Evolutionary conservation across 306 rosid species (phyloP).

Genomic region (Canavalia ensiformis): DNA sequence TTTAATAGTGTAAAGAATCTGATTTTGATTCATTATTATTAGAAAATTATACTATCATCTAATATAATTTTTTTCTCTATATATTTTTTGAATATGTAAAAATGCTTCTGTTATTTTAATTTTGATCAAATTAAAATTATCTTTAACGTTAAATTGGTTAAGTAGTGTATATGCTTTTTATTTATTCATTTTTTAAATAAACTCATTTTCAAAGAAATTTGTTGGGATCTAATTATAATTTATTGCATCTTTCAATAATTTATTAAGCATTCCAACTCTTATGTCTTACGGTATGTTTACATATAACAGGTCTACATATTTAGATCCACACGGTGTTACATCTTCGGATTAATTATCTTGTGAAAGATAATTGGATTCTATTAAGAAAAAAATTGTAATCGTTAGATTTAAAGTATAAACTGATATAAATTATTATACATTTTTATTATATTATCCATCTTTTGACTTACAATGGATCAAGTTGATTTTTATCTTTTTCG

Average conservation of each 20-base stretch:
- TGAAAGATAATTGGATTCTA: no score
- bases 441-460: background rate
- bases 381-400: no score
- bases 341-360: no score
- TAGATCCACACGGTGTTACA: no score
- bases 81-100: background rate
- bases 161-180: background rate
- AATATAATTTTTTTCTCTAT: background rate
- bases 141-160: background rate
- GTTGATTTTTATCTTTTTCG: background rate
- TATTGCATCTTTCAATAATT: background rate
- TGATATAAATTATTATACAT: background rate
- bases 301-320: no score
- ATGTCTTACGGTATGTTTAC: background rate
- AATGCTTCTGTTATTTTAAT: background rate
- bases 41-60: background rate
- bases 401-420: no score
- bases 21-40: background rate
- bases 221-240: background rate
- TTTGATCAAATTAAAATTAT: background rate
- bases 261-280: background rate
- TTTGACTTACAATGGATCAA: background rate
- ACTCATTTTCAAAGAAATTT: background rate
- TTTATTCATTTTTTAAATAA: background rate
- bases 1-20: background rate